Base-by-base conservation (phyloP, 78 protist genomes). In the Anaeramoeba flamelloides region DNA sequence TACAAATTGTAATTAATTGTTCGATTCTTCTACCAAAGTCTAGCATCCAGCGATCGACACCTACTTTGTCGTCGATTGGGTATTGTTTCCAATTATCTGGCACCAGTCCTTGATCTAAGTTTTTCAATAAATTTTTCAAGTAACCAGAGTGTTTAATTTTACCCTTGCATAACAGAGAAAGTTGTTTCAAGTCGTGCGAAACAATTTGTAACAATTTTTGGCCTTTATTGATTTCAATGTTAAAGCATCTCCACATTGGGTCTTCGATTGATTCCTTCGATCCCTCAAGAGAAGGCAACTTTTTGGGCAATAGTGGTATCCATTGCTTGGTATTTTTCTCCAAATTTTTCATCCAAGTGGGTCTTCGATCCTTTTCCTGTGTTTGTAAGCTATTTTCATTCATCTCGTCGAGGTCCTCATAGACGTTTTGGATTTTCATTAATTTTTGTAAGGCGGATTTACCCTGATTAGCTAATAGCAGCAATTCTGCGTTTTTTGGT, bases 191-290 rank as follows among this genome's bases (percentile, higher is more conserved):
- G 79, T 91, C 92, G 22, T 32, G 38, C 69, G 86, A 85, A 26
- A 91, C 89, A 81, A 41, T 65, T 30, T 74, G 39, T n/a, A 89
- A 81, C 64, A 91, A 86, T 74, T 80, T 53, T n/a, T 30, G 39
- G 78, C 91, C 92, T 0, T 80, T 80, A 17, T 38, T n/a, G 17
- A 84, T 86, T 79, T 91, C 96, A 26, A 92, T 81, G 81, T 86
- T 89, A 33, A 92, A 84, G 65, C 80, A 88, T 40, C 91, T 85
- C 82, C 85, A 86, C 39, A 92, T 38, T 38, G 96, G 94, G 79
- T 84, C 2, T 74, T 4, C 2, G 3, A 1, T 83, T 82, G 2
- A 12, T 2, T 84, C 77, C 34, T 39, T 76, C 77, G 74, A 41
- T 37, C 81, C 69, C 38, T 84, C 65, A 39, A 41, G n/a, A 22